Evolutionary conservation across 805 yeast genomes (phyloP), one percentile per base, ranked within the genome.

Genomic region (Ogataea paraovalis): DNA sequence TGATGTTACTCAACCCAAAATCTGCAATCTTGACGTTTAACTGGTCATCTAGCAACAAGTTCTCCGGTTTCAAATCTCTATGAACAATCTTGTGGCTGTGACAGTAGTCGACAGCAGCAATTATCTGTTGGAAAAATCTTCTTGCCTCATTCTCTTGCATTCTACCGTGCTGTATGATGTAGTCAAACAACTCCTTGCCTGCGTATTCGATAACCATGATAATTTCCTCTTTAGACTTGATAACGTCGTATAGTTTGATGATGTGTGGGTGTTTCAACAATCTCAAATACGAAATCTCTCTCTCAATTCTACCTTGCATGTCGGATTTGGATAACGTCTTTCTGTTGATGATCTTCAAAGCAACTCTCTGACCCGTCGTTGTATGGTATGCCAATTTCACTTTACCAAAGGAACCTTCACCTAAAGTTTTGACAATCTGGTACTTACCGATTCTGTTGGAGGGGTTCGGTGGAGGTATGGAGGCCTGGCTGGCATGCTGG

Each of bases 201-300:
- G 97, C 98, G 63, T 79, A 92, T 69, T 92, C 98, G 61, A 92
- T 89, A 23, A 92, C 98, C 97, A 92, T 92, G 59, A 92, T 87
- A 57, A 92, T 92, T 62, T 92, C 98, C 58, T 92, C 97, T 59
- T 87, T 87, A 39, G 96, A 86, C 67, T 91, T 91, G 65, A 92
- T 91, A 39, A 92, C 98, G 66, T 92, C 98, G 69, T 90, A 91
- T 43, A 92, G 74, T 68, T 92, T 92, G 71, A 92, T 92, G 67
- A 92, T 92, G 67, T 92, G 98, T 3, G 97, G 97, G 68, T 92
- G 98, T 66, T 97, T 81, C 51, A 92, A 74, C 48, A 92, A 73
- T 46, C 97, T 73, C 54, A 92, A 73, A 64, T 92, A 92, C 12
- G 95, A 84, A 45, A 92, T 92, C 66, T 92, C 98, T 58, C 98